These are phyloP conservation scores for Colletotrichum cordylinicola DNA, from an alignment of 2,329 filamentous ascomycete genomes.

Conservation along the genomic window DNA sequence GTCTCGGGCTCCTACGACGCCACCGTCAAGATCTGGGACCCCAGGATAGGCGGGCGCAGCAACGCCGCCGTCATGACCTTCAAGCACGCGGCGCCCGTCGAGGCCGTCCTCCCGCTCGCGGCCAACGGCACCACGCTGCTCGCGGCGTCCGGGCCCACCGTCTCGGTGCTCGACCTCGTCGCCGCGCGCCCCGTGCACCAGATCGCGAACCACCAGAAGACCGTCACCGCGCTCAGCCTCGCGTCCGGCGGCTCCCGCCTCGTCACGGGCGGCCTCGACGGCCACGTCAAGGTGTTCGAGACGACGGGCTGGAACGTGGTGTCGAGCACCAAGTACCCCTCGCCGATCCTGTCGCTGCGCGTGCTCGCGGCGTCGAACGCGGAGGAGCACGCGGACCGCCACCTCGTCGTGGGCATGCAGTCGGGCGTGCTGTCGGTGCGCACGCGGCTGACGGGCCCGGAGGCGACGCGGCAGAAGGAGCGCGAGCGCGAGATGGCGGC, in stretches of 20 bases:
- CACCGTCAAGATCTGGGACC: constrained; percentile 93
- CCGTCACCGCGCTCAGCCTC: constrained; percentile 84
- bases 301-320: constrained; percentile 95
- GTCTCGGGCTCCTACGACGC: constrained; percentile 94
- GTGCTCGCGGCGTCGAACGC: constrained; percentile 61
- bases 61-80: constrained; percentile 82
- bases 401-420: constrained; percentile 93
- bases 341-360: constrained; percentile 84
- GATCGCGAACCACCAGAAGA: constrained; percentile 96
- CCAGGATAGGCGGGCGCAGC: constrained; percentile 62
- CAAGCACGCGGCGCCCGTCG: constrained; percentile 89
- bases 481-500: constrained; percentile 86
- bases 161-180: constrained; percentile 91
- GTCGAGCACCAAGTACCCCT: constrained; percentile 91
- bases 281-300: constrained; percentile 97
- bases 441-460: constrained; percentile 84
- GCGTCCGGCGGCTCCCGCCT: constrained; percentile 83
- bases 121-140: constrained; percentile 81
- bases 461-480: constrained; percentile 78
- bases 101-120: constrained; percentile 85
- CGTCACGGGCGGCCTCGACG: constrained; percentile 88
- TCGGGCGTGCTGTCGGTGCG: constrained; percentile 90
- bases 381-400: constrained; percentile 67
- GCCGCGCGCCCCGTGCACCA: constrained; percentile 87
- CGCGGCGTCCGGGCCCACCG: constrained; percentile 82